These are phyloP conservation scores for Nicotiana undulata DNA, from an alignment of 257 asterid species.

Conservation along the genomic window DNA sequence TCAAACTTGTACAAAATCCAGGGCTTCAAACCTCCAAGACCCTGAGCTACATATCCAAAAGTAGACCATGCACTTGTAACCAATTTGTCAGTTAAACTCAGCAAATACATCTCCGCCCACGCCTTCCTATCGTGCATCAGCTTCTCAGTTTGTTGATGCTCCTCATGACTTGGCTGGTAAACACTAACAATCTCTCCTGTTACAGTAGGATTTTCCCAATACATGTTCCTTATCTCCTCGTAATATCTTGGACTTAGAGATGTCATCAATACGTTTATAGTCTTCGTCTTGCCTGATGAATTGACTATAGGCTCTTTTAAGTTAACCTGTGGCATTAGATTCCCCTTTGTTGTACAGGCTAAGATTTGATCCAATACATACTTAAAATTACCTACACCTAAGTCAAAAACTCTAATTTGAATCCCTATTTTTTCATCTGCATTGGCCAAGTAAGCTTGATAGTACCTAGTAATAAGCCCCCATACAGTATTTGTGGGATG, in stretches of 20 bases:
- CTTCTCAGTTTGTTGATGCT: slow-evolving; percentile 44
- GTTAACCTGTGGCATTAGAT: slow-evolving; percentile 36
- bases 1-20: slow-evolving; percentile 65
- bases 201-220: slow-evolving; percentile 50
- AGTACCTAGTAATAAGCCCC: slow-evolving; percentile 60
- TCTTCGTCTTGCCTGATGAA: slow-evolving; percentile 22
- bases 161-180: slow-evolving; percentile 69
- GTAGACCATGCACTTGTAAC: slow-evolving; percentile 78
- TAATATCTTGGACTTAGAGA: slow-evolving; percentile 48
- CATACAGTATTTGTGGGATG: slow-evolving; percentile 70
- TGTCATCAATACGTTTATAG: slow-evolving; percentile 39
- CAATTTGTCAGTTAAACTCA: slow-evolving; percentile 62
- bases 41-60: slow-evolving; percentile 82
- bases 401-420: slow-evolving; percentile 49
- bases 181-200: slow-evolving; percentile 54
- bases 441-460: slow-evolving; percentile 48
- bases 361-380: slow-evolving; percentile 49
- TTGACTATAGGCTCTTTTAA: slow-evolving; percentile 9
- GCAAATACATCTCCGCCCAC: slow-evolving; percentile 75
- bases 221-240: slow-evolving; percentile 46
- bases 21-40: slow-evolving; percentile 73
- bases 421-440: slow-evolving; percentile 53
- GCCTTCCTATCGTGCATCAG: slow-evolving; percentile 51
- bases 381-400: slow-evolving; percentile 29
- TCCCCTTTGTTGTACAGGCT: slow-evolving; percentile 43